phyloP scores from a whole-genome alignment of 306 rosid species.

The Glycine latifolia region DNA sequence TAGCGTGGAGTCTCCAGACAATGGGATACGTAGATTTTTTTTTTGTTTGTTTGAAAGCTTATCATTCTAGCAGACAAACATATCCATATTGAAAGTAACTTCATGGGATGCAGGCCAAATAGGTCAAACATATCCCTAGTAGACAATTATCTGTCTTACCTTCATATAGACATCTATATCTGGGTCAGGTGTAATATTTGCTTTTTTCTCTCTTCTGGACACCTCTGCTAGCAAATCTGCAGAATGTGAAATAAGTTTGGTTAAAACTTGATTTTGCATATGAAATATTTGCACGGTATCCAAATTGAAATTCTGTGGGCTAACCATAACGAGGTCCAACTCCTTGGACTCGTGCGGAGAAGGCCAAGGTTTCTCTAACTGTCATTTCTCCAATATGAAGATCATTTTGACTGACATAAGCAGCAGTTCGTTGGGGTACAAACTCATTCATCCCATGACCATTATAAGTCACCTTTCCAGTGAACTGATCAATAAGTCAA shows the following conservation, averaged over 20 bases:
- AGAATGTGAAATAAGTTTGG: background rate
- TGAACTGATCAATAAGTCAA: slow-evolving; percentile 48
- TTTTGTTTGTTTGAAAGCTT: background rate
- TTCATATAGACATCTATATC: slow-evolving; percentile 78
- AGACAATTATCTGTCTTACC: slow-evolving; percentile 44
- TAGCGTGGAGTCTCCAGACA: too few relatives aligned
- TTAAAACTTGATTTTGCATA: slow-evolving; percentile 23
- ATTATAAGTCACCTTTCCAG: slow-evolving; percentile 69
- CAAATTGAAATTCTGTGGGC: slow-evolving; percentile 22
- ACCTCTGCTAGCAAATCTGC: slow-evolving; percentile 71
- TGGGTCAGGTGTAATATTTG: slow-evolving; percentile 68
- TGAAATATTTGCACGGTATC: background rate
- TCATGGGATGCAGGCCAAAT: background rate
- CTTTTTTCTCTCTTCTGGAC: slow-evolving; percentile 70
- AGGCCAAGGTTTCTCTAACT: slow-evolving; percentile 77
- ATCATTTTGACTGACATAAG: slow-evolving; percentile 78
- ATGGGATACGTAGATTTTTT: too few relatives aligned
- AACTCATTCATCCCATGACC: slow-evolving; percentile 78
- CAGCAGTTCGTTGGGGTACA: slow-evolving; percentile 75
- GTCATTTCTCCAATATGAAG: slow-evolving; percentile 75
- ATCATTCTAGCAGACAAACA: background rate
- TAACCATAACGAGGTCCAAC: slow-evolving; percentile 72
- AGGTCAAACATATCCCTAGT: background rate
- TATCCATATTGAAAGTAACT: background rate
- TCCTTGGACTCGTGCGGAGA: slow-evolving; percentile 83